Base-by-base conservation (phyloP, 106 monocot genomes). In the Gastrodia elata region DNA sequence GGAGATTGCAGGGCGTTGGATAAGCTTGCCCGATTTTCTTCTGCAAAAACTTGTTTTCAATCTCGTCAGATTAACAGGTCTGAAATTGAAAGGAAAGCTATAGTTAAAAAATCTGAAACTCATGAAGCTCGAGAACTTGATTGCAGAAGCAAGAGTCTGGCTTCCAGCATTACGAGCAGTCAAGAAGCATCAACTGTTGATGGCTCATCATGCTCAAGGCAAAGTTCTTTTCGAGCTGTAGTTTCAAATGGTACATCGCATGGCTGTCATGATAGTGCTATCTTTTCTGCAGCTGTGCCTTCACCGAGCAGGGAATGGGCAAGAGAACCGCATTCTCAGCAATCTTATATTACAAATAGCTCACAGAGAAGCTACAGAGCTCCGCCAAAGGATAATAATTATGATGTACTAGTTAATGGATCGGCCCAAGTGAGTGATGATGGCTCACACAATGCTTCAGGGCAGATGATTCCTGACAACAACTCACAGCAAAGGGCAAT, bases 41-140 rank as follows among this genome's bases (percentile, higher is more conserved):
- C 89, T 81, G 74, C 79, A 48, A 84, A 89, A 77, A 87, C 87
- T 65, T 77, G 70, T 11, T 93, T 89, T 22, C 87, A 81, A 64
- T 89, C 93, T 37, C 82, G 84, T 27, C 79, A 85, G 61, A 85
- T 77, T 28, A 81, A 82, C 37, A 10, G 84, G 15, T 84, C 81
- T 69, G 82, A 80, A 7, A 64, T 73, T 58, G 78, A 68, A n/a
- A 78, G 77, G 30, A 77, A n/a, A 28, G 73, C 18, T 49, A 73
- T 33, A 74, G 36, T 75, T 9, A 9, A 72, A 36, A 78, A 86
- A 38, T 42, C 61, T 32, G 68, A 42, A 13, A 81, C 84, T 77
- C 75, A 56, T 16, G 70, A 82, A 6, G 49, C 73, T 64, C 42
- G 32, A 20, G 75, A 79, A 41, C 76, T 75, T 56, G 39, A 27